Base-by-base conservation (phyloP, 1,284 basidiomycete species). In the Apiotrichum sp. region DNA sequence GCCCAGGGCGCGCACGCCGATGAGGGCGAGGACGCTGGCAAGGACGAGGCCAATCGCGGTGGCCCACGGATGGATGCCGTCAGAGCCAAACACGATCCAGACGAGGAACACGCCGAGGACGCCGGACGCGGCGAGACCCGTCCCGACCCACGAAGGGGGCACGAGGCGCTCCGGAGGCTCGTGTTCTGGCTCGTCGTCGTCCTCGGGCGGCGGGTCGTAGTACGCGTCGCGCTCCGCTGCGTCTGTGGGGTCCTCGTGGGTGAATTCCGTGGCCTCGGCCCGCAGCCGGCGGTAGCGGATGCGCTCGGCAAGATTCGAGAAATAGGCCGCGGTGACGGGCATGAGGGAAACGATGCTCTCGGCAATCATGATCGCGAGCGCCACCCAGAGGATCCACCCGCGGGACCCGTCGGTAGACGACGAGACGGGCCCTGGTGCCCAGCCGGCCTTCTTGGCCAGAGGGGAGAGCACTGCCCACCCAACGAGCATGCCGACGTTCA, bases 341-440 rank as follows among this genome's bases (percentile, higher is more conserved):
- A 89, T 63, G 22, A 96, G 83, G 10, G 90, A 92, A 16, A 97
- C 81, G 58, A 96, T 72, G 55, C 87, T 88, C 76, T 98, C 95
- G 40, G 89, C 84, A 69, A 79, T 80, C 93, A 98, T 98, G 69
- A 97, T 89, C 1, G 93, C 93, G 45, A 98, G 80, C 1, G 92
- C 88, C n/a, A 88, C 83, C 93, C 93, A 98, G 22, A 98, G 81
- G 53, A 95, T 93, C 91, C 90, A 93, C 16, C 90, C 92, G 48
- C 91, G 82, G 16, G 90, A 84, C 38, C 93, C 93, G 56, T 81
- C 81, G 2, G 86, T 82, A 80, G 91, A 89, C 63, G 90, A 88
- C 0, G 85, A 83, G 1, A 93, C 89, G 2, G 86, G 84, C 0
- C 91, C 93, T 32, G 92, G 89, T 0, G 93, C 92, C 93, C 93